phyloP scores from a whole-genome alignment of 805 yeast genomes.

The Metschnikowia arizonensis region DNA sequence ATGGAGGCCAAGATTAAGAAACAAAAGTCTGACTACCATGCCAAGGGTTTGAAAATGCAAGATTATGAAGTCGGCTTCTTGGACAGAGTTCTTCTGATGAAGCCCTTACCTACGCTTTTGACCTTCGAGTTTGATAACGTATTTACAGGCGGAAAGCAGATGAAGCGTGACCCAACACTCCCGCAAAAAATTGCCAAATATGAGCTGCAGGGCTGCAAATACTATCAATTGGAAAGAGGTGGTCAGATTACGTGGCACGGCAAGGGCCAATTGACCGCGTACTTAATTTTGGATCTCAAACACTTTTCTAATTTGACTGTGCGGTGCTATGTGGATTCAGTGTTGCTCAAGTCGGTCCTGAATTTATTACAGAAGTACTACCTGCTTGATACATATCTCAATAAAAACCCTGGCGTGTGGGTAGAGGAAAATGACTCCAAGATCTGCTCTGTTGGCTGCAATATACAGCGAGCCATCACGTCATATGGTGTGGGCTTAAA shows the following conservation, averaged over 20 bases:
- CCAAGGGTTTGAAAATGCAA: slow-evolving; percentile 39
- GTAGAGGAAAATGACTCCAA: slow-evolving; percentile 46
- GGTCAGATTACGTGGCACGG: slow-evolving; percentile 98
- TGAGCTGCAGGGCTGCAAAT: slow-evolving; percentile 47
- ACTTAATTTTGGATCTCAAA: slow-evolving; percentile 63
- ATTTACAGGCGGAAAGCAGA: slow-evolving; percentile 89
- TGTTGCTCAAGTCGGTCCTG: slow-evolving; percentile 57
- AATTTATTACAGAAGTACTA: slow-evolving; percentile 37
- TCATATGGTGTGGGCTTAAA: slow-evolving; percentile 89
- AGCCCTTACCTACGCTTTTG: slow-evolving; percentile 63
- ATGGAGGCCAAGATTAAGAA: slow-evolving; percentile 46
- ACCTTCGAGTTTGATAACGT: slow-evolving; percentile 85
- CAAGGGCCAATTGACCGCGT: slow-evolving; percentile 87
- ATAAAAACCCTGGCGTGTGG: slow-evolving; percentile 90
- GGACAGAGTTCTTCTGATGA: slow-evolving; percentile 37
- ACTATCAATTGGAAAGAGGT: slow-evolving; percentile 81
- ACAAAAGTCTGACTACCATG: slow-evolving; percentile 35
- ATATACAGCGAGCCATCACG: slow-evolving; percentile 77
- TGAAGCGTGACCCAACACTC: slow-evolving; percentile 48
- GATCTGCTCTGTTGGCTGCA: slow-evolving; percentile 87
- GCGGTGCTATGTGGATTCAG: slow-evolving; percentile 58
- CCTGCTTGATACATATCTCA: slow-evolving; percentile 46
- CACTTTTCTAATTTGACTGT: slow-evolving; percentile 54
- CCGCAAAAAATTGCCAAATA: slow-evolving; percentile 24
- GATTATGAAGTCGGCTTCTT: slow-evolving; percentile 47